A percentile compares a stretch with the other conserved stretches of the same genome.
These are phyloP conservation scores for Diaporthe eres DNA, from an alignment of 2,329 filamentous ascomycete genomes.

Conservation along the genomic window DNA sequence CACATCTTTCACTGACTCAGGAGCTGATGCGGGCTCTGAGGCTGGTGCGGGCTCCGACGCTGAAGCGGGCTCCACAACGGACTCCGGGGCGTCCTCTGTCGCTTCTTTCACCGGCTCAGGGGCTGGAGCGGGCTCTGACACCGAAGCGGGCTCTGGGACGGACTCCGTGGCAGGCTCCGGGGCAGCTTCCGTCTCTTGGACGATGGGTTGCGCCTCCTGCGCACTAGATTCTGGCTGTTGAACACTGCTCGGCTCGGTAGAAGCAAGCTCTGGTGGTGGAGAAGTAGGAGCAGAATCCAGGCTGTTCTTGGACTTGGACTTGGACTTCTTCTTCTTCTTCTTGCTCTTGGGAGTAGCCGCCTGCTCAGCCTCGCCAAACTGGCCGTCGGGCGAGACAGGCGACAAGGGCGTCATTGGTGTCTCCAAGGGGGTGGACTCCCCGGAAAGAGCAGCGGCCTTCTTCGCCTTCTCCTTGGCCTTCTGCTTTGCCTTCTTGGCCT, in stretches of 20 bases:
- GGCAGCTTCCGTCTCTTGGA: neutral
- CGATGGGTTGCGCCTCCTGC: constrained; percentile 13
- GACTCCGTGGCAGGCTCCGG: neutral
- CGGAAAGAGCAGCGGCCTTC: constrained; percentile 35
- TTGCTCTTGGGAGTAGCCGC: constrained; percentile 40
- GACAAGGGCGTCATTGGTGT: constrained; percentile 36
- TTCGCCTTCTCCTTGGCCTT: constrained; percentile 44
- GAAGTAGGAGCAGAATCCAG: constrained; percentile 24
- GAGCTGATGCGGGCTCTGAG: neutral
- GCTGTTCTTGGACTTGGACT: constrained; percentile 39
- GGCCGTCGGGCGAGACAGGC: constrained; percentile 19
- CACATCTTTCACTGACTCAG: constrained; percentile 1
- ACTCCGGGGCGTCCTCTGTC: neutral
- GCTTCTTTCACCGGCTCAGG: constrained; percentile 6
- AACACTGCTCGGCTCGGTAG: neutral
- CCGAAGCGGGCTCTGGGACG: neutral
- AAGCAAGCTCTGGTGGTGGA: constrained; percentile 33
- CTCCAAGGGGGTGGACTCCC: constrained; percentile 29
- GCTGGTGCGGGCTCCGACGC: neutral
- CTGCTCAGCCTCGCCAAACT: constrained; percentile 30
- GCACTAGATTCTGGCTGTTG: constrained; percentile 18
- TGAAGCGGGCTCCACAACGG: neutral
- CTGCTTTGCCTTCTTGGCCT: constrained; percentile 44
- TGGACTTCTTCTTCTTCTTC: constrained; percentile 42
- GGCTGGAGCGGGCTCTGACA: neutral